Percentiles rank a stretch among this genome's conserved stretches.
Evolutionary conservation across 345 rosid species (phyloP).

Genomic region (Combretum micranthum): DNA sequence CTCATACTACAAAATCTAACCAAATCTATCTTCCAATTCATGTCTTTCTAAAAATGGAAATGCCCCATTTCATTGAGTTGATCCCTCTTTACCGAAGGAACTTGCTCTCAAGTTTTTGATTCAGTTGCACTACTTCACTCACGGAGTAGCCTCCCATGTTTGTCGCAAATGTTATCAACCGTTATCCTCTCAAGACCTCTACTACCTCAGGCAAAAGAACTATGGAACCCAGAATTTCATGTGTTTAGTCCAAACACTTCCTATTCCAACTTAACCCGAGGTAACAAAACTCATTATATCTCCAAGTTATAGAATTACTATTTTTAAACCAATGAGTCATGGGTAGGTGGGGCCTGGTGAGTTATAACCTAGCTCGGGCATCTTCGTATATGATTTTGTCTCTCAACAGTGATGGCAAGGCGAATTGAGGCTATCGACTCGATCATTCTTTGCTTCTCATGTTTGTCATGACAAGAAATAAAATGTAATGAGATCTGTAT

Average conservation of each 20-base stretch:
- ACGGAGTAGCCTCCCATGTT: too few species aligned
- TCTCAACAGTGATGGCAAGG: slow-evolving; percentile 32
- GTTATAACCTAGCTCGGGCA: slow-evolving; percentile 26
- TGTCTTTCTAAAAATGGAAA: too few species aligned
- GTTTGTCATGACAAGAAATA: slow-evolving; percentile 35
- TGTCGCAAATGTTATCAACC: slow-evolving; percentile 31
- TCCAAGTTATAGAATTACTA: slow-evolving; percentile 20
- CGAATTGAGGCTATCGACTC: slow-evolving; percentile 30
- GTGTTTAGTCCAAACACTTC: too few species aligned
- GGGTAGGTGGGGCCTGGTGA: slow-evolving; percentile 47
- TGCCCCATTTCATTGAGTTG: slow-evolving; percentile 10
- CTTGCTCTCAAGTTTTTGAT: slow-evolving; percentile 34
- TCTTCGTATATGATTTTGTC: slow-evolving; percentile 39
- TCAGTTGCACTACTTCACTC: slow-evolving; percentile 29
- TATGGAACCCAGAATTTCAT: slow-evolving; percentile 27
- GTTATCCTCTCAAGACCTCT: slow-evolving; percentile 23
- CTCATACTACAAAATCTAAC: too few species aligned
- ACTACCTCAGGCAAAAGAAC: slow-evolving; percentile 20
- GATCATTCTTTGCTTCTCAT: slow-evolving; percentile 39
- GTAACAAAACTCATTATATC: slow-evolving; percentile 14
- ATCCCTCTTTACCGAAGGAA: slow-evolving; percentile 42
- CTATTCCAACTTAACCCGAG: slow-evolving; percentile 19
- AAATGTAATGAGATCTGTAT: slow-evolving; percentile 28
- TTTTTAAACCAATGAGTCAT: slow-evolving; percentile 29
- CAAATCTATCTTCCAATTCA: too few species aligned